Percentiles rank a stretch among this genome's conserved stretches.
Evolutionary conservation across 306 rosid species (phyloP).

Genomic region (Echinosophora koreensis): DNA sequence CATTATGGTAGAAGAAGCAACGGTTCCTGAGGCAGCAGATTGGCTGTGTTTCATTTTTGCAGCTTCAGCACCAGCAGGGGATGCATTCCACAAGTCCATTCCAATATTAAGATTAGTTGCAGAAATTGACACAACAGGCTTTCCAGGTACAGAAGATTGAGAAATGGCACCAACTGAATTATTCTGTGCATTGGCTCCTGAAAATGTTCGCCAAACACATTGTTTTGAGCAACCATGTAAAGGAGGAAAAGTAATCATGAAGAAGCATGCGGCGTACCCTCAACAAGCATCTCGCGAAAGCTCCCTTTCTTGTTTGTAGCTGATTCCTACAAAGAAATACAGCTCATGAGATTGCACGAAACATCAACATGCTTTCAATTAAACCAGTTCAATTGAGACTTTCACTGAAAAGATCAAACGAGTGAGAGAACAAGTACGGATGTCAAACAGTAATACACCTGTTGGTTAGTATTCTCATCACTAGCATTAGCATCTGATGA

Average conservation of each 20-base stretch:
- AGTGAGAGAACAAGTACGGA: conserved; percentile 20
- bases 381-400: conserved; percentile 34
- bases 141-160: conserved; percentile 72
- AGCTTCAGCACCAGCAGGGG: conserved; percentile 64
- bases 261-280: conserved; percentile 65
- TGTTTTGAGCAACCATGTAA: conserved; percentile 32
- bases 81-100: conserved; percentile 93
- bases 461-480: conserved; percentile 83
- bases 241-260: conserved; percentile 4
- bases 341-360: conserved; percentile 19
- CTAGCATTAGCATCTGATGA: conserved; percentile 85
- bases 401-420: background rate
- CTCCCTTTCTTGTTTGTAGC: conserved; percentile 79
- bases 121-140: conserved; percentile 67
- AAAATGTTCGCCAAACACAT: conserved; percentile 39
- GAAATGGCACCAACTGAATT: conserved; percentile 54
- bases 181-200: conserved; percentile 88
- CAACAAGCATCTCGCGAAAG: conserved; percentile 94
- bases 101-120: conserved; percentile 90
- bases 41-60: conserved; percentile 70
- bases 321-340: conserved; percentile 65
- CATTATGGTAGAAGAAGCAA: conserved; percentile 52
- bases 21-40: conserved; percentile 61
- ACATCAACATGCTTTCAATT: background rate
- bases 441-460: conserved; percentile 57